Conservation (phyloP, 306 rosid species). For the Astragalus glycyphyllos region DNA sequence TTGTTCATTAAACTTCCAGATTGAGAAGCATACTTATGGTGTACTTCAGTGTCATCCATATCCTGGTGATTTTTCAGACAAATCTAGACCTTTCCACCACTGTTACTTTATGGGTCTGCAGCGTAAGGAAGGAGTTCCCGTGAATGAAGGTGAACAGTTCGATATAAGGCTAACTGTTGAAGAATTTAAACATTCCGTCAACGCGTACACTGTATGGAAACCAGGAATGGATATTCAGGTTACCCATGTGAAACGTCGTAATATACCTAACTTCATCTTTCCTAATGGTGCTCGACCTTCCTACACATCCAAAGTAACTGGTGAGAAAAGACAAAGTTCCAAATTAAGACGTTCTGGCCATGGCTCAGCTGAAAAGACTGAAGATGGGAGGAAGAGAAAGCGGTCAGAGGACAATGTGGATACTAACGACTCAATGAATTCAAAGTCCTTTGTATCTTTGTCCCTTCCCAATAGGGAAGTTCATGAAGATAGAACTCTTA, state of each 20-base stretch:
- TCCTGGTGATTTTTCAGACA: constrained; percentile 90
- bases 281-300: constrained; percentile 81
- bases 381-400: constrained; percentile 69
- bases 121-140: constrained; percentile 81
- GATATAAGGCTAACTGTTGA: constrained; percentile 84
- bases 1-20: constrained; percentile 54
- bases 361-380: constrained; percentile 55
- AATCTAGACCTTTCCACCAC: constrained; percentile 68
- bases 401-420: constrained; percentile 59
- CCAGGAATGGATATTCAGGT: constrained; percentile 82
- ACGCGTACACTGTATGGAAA: constrained; percentile 61
- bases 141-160: constrained; percentile 71
- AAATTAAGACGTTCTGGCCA: constrained; percentile 65
- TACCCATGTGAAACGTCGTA: constrained; percentile 77
- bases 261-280: constrained; percentile 80
- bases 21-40: constrained; percentile 77
- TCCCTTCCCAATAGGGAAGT: constrained; percentile 49
- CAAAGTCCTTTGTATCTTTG: constrained; percentile 46
- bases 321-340: constrained; percentile 63
- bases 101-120: constrained; percentile 96
- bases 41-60: constrained; percentile 97
- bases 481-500: constrained; percentile 54
- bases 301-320: constrained; percentile 55
- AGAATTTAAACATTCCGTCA: constrained; percentile 76
- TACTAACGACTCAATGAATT: constrained; percentile 48